Base-by-base conservation (phyloP, 2,329 filamentous ascomycete genomes). In the Penicillium brevicompactum region DNA sequence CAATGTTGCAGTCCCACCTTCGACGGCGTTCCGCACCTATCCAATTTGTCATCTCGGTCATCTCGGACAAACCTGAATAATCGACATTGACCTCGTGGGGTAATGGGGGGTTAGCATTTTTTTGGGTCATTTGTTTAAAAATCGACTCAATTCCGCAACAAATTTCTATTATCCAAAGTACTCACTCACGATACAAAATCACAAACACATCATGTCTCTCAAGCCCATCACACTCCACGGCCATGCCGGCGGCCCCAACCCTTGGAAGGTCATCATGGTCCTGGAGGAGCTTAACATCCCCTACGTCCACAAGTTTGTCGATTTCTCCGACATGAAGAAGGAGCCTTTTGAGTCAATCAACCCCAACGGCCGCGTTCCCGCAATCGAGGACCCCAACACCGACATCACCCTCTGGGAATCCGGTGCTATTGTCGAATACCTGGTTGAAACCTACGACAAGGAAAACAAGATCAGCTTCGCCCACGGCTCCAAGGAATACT, bases 381-480 rank as follows among this genome's bases (percentile, higher is more conserved):
- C 71, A 31, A 70, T 74, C 31, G 41, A 72, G 46, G 72, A 74
- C 45, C 70, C 71, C 16, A 73, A 74, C 59, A 76, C 69, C 18
- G 67, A 61, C 34, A 61, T 76, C 54, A 76, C 72, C 0, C 52
- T 78, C 5, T 78, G 76, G 75, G 76, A 80, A 53, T 76, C 75
- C 34, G 76, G 76, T 37, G 75, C 77, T 11, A 79, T 78, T 46
- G 47, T 78, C 51, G 69, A 78, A 53, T 80, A 79, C 59, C 67
- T 80, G 4, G 54, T 78, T 16, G 76, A 79, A 14, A 69, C 58
- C 9, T 78, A 82, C 67, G 79, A 81, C 65, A 72, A 61, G 30
- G 61, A 74, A 2, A 57, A 69, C 45, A 70, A 66, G 49, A 56
- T 80, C 30, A 73, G 69, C 41, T 79, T 76, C 53, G 60, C 54